Conservation (phyloP, 2,329 filamentous ascomycete genomes). For the Anthostomella pinea region DNA sequence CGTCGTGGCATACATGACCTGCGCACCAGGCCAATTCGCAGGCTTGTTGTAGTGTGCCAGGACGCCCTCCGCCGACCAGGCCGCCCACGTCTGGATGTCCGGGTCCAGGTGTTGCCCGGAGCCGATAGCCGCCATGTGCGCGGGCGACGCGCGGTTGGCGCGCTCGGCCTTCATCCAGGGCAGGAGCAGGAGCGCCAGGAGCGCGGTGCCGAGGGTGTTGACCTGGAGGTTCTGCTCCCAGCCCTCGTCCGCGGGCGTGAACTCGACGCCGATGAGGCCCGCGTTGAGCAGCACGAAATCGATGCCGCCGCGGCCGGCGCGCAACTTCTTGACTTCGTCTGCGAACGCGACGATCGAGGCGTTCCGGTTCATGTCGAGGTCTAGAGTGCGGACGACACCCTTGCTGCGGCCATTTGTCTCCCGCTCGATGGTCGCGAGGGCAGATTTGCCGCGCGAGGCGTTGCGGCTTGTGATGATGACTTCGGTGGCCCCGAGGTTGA, state of each 20-base stretch:
- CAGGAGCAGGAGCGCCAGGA: conserved; percentile 52
- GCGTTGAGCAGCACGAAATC: conserved; percentile 29
- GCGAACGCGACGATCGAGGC: conserved; percentile 23
- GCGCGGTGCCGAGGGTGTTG: conserved; percentile 54
- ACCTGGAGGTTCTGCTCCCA: conserved; percentile 54
- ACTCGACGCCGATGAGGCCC: conserved; percentile 20
- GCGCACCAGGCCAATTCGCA: conserved; percentile 24
- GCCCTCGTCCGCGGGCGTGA: conserved; percentile 21
- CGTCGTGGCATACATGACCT: conserved; percentile 23
- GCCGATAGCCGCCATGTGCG: conserved; percentile 25
- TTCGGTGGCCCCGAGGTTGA: conserved; percentile 37
- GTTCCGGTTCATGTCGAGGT: conserved; percentile 27
- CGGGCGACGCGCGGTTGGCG: conserved; percentile 18
- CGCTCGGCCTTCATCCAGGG: conserved; percentile 38
- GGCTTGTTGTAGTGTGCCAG: conserved; percentile 24
- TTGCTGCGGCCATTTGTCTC: conserved; percentile 18
- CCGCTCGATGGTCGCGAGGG: conserved; percentile 35
- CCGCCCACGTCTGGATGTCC: conserved; percentile 21
- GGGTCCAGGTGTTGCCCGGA: conserved; percentile 19
- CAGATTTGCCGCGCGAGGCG: conserved; percentile 33
- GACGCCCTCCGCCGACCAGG: conserved; percentile 19
- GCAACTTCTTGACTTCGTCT: conserved; percentile 20
- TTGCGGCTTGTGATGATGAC: conserved; percentile 41
- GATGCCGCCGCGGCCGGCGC: conserved; percentile 18
- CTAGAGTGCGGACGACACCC: conserved; percentile 19